phyloP scores from a whole-genome alignment of 2,329 filamentous ascomycete genomes.

The Helotiales sp. region DNA sequence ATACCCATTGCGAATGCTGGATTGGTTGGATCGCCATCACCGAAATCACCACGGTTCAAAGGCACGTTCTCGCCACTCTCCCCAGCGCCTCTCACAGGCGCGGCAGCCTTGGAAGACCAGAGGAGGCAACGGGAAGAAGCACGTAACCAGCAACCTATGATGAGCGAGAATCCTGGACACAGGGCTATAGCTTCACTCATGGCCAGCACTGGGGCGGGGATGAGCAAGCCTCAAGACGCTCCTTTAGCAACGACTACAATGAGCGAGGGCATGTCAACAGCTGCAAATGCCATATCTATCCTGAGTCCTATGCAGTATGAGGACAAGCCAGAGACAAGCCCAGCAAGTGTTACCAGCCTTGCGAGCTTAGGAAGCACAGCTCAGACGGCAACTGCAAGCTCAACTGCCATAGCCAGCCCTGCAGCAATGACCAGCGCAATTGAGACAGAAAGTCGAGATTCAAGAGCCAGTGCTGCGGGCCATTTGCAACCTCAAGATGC shows the following conservation, averaged over 20 bases:
- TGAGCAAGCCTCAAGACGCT: slow-evolving; percentile 57
- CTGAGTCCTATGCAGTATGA: slow-evolving; percentile 31
- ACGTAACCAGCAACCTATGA: slow-evolving; percentile 39
- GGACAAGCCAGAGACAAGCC: slow-evolving; percentile 33
- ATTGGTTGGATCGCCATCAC: slow-evolving; percentile 30
- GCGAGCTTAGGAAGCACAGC: slow-evolving; percentile 34
- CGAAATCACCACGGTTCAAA: slow-evolving; percentile 35
- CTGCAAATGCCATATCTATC: slow-evolving; percentile 33
- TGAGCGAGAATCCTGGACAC: slow-evolving; percentile 55
- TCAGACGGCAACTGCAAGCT: slow-evolving; percentile 35
- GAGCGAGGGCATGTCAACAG: slow-evolving; percentile 33
- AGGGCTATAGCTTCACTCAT: slow-evolving; percentile 54
- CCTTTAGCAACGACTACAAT: slow-evolving; percentile 36
- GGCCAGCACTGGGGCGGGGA: slow-evolving; percentile 51
- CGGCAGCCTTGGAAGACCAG: slow-evolving; percentile 55
- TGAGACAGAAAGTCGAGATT: slow-evolving; percentile 28
- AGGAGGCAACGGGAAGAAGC: slow-evolving; percentile 49
- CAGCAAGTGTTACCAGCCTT: slow-evolving; percentile 35
- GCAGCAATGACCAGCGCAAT: slow-evolving; percentile 27
- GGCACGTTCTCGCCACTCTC: slow-evolving; percentile 37
- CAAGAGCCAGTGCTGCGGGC: slow-evolving; percentile 14
- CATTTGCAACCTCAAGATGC: slow-evolving; percentile 31
- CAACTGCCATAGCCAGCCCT: slow-evolving; percentile 34
- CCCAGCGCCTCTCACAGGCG: slow-evolving; percentile 49
- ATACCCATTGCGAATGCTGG: slow-evolving; percentile 31